Evolutionary conservation across 202 grass and related monocot genomes (phyloP).

Genomic region (Eragrostis tef): DNA sequence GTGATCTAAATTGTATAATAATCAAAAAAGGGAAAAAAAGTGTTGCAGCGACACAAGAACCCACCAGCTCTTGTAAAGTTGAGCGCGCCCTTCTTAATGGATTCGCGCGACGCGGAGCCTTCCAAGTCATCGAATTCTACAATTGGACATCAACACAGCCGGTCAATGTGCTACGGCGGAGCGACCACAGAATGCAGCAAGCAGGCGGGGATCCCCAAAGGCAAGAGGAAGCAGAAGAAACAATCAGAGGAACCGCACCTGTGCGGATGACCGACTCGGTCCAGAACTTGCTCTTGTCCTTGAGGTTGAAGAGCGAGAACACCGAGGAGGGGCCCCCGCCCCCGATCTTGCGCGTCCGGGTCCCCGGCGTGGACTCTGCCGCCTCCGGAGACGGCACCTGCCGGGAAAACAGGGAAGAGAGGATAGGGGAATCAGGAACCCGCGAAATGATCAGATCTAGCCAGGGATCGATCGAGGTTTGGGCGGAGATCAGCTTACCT

Average conservation of each 20-base stretch:
- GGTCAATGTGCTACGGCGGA: slow-evolving; percentile 5
- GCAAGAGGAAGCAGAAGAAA: neutral
- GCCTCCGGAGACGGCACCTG: slow-evolving; percentile 47
- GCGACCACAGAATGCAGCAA: neutral
- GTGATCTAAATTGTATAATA: slow-evolving; percentile 9
- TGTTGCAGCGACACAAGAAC: slow-evolving; percentile 19
- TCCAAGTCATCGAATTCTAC: slow-evolving; percentile 88
- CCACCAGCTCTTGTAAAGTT: slow-evolving; percentile 91
- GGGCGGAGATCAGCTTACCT: slow-evolving; percentile 40
- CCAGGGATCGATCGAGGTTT: neutral
- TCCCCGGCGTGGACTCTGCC: slow-evolving; percentile 56
- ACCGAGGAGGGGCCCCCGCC: slow-evolving; percentile 50
- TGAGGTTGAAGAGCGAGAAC: slow-evolving; percentile 96
- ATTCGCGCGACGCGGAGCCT: slow-evolving; percentile 56
- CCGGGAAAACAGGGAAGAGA: neutral
- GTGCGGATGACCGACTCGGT: slow-evolving; percentile 82
- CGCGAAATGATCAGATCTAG: slow-evolving; percentile 43
- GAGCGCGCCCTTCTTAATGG: slow-evolving; percentile 56
- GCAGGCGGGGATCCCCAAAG: neutral
- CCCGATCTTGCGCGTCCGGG: slow-evolving; percentile 66
- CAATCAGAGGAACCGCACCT: slow-evolving; percentile 45
- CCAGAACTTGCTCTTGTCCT: slow-evolving; percentile 88
- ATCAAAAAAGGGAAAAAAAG: neutral
- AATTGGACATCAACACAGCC: slow-evolving; percentile 36
- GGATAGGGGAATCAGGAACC: neutral